A percentile compares a stretch with the other conserved stretches of the same genome.
These are phyloP conservation scores for Croton setiger DNA, from an alignment of 441 rosid species.

Conservation along the genomic window DNA sequence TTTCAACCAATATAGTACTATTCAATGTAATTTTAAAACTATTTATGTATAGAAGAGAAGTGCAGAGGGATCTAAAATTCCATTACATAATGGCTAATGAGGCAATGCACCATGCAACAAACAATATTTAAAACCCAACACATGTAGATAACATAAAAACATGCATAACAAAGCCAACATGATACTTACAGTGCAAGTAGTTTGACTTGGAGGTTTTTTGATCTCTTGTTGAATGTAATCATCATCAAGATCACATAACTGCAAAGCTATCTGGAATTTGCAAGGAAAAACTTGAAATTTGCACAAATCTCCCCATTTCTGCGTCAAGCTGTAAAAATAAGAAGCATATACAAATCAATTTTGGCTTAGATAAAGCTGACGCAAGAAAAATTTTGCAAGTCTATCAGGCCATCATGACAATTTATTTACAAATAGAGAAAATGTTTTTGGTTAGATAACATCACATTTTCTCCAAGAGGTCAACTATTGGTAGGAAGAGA, in stretches of 20 bases:
- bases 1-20: not conserved
- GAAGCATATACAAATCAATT: not conserved
- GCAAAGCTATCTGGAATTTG: slow-evolving; percentile 72
- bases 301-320: slow-evolving; percentile 82
- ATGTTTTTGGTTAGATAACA: not conserved
- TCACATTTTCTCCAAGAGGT: not conserved
- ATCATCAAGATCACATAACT: slow-evolving; percentile 84
- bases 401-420: too few relatives aligned
- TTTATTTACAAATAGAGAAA: not conserved
- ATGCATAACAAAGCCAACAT: not conserved
- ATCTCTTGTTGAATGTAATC: slow-evolving; percentile 90
- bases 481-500: not conserved
- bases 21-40: not conserved
- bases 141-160: not conserved
- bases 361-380: not conserved
- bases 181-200: slow-evolving; percentile 70
- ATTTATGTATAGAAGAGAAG: not conserved
- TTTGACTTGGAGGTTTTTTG: slow-evolving; percentile 66
- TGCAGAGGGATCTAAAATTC: not conserved
- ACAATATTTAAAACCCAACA: not conserved
- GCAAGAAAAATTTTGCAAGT: slow-evolving; percentile 8
- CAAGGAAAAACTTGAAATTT: slow-evolving; percentile 75
- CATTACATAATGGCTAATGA: not conserved
- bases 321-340: slow-evolving; percentile 44
- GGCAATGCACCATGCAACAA: not conserved